Evolutionary conservation across 225 moss, liverwort and hornwort species (phyloP).

Genomic region (Polytrichum formosum): DNA sequence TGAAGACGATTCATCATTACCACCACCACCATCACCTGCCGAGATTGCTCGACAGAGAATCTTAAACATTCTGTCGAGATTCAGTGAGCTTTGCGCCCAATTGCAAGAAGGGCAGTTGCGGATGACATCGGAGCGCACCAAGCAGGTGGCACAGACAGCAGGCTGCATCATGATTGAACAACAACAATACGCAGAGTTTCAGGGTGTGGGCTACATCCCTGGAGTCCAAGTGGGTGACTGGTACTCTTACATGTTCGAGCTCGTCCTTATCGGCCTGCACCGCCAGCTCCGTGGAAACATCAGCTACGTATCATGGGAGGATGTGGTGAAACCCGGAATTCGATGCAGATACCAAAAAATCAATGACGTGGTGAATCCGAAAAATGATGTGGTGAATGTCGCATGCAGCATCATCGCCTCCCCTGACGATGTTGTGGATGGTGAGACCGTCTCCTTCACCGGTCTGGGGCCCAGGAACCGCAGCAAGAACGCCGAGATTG

Average conservation of each 20-base stretch:
- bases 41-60: conserved; percentile 24
- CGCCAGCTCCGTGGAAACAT: conserved; percentile 49
- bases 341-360: no score
- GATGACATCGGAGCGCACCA: conserved; percentile 10
- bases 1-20: no score
- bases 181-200: conserved; percentile 25
- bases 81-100: conserved; percentile 28
- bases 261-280: conserved; percentile 42
- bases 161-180: conserved; percentile 27
- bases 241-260: conserved; percentile 38
- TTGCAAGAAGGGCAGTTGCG: conserved; percentile 22
- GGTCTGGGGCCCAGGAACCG: conserved; percentile 39
- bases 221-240: conserved; percentile 38
- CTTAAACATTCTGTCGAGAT: conserved; percentile 25
- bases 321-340: no score
- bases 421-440: conserved; percentile 22
- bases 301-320: conserved; percentile 19
- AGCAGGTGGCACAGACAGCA: conserved; percentile 29
- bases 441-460: conserved; percentile 31
- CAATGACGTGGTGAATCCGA: no score
- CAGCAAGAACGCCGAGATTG: conserved; percentile 32
- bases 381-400: conserved; percentile 14
- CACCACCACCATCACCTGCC: no score
- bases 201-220: conserved; percentile 34
- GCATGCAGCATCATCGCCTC: conserved; percentile 32